phyloP scores from a whole-genome alignment of 176 grass and related monocot species.

The Saccharum officinarum region DNA sequence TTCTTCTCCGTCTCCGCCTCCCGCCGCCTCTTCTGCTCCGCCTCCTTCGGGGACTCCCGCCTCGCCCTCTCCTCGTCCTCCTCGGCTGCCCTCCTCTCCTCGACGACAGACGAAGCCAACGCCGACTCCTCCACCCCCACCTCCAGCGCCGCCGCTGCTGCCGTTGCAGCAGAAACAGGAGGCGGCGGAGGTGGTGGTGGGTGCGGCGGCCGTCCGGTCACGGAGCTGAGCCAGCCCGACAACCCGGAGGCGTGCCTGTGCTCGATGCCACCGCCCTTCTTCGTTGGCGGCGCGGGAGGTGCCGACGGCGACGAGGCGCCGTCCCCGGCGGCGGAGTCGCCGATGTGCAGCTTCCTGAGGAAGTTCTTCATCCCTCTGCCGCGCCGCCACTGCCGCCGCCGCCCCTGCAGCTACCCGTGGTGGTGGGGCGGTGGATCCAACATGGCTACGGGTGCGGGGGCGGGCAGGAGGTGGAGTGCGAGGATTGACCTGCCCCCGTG shows the following conservation, averaged over 20 bases:
- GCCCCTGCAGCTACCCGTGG: slow-evolving; percentile 16
- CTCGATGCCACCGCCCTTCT: slow-evolving; percentile 34
- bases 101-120: slow-evolving; percentile 11
- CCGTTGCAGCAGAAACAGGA: neutral
- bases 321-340: slow-evolving; percentile 46
- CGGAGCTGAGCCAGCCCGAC: slow-evolving; percentile 85
- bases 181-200: slow-evolving; percentile 11
- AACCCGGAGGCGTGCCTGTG: slow-evolving; percentile 49
- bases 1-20: slow-evolving; percentile 35
- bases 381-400: neutral
- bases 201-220: slow-evolving; percentile 37
- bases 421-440: slow-evolving; percentile 59
- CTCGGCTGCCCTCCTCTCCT: slow-evolving; percentile 20
- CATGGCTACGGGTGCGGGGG: slow-evolving; percentile 44
- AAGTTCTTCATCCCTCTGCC: slow-evolving; percentile 78
- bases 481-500: slow-evolving; percentile 57
- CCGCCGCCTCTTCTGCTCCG: slow-evolving; percentile 9
- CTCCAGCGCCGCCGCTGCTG: neutral
- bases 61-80: slow-evolving; percentile 13
- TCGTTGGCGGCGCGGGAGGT: slow-evolving; percentile 28
- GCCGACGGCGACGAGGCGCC: slow-evolving; percentile 42
- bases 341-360: slow-evolving; percentile 96
- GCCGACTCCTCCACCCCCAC: slow-evolving; percentile 17
- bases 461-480: slow-evolving; percentile 15
- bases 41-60: slow-evolving; percentile 7